Evolutionary conservation across 495 filamentous ascomycete species (phyloP), one percentile per base, ranked within the genome.

Genomic region (Penicillium odoratum): DNA sequence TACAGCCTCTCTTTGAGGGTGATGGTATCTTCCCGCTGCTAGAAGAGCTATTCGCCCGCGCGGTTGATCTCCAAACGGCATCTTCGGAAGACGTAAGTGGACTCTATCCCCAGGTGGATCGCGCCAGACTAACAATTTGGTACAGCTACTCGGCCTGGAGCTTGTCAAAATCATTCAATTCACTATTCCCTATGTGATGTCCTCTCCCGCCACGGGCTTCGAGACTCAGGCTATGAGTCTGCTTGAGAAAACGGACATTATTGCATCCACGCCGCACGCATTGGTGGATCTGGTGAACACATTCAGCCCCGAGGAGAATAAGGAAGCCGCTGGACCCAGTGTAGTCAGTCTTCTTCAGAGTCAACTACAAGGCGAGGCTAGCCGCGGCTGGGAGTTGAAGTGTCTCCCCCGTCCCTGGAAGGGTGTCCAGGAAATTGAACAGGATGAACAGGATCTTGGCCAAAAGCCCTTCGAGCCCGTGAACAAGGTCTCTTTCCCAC

Each of bases 111-210:
- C 29, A 4, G 15, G 3, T 25, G 9, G 33, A 38, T 33, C 28
- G 18, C 25, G 7, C 49, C 7, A 25, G 21, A 28, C 69, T 77
- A 57, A 77, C 59, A 31, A 18, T 58, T 46, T 34, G 25, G 25
- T 50, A 46, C 51, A 81, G 79, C 69, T 81, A 40, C 67, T 82
- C 57, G 90, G 92, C 3, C 79, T 99, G 33, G 94, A 98, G 74
- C 82, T 99, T 45, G 91, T 96, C 67, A 97, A 97, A 73, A 90
- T 97, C 61, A 95, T 97, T 55, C 83, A 97, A 40, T 84, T 96
- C 42, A 94, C 92, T 0, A 88, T 98, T 56, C 93, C 94, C 6
- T 99, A 97, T 71, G 79, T 93, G 38, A 85, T 97, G 78, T 84
- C 87, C 42, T 86, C 90, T 3, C 83, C 88, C 11, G 82, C 79